Percentiles rank a stretch among this genome's conserved stretches.
These are phyloP conservation scores for Amborella trichopoda DNA, from an alignment of 164 flowering plant genomes.

Conservation along the genomic window DNA sequence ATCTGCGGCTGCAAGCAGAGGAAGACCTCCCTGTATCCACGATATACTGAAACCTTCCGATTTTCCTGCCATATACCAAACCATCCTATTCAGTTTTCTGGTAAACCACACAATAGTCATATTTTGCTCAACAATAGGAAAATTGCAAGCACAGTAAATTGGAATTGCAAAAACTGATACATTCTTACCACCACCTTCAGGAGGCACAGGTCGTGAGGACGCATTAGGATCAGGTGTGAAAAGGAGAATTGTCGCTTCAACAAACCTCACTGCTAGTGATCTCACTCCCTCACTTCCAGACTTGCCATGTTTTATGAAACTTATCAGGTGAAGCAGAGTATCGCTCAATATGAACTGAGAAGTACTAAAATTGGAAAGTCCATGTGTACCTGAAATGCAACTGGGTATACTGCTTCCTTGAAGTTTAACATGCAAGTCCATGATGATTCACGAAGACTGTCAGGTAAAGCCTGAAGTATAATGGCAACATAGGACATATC, in stretches of 20 bases:
- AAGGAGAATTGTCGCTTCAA: constrained; percentile 68
- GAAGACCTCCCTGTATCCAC: constrained; percentile 93
- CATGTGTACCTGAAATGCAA: constrained; percentile 70
- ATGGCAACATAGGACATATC: too few relatives aligned
- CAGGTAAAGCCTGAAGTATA: constrained; percentile 54
- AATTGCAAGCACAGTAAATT: not conserved
- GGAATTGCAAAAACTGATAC: not conserved
- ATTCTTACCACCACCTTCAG: constrained; percentile 37
- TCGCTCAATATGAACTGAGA: not conserved
- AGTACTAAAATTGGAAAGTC: not conserved
- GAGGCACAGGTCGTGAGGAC: constrained; percentile 48
- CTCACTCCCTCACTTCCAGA: constrained; percentile 64
- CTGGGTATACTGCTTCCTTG: constrained; percentile 57
- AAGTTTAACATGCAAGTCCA: constrained; percentile 79
- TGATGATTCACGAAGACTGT: constrained; percentile 45
- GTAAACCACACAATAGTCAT: too few relatives aligned
- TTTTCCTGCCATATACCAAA: too few relatives aligned
- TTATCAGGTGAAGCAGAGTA: constrained; percentile 11
- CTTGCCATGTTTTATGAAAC: constrained; percentile 20
- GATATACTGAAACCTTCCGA: constrained; percentile 53
- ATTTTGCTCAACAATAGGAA: not conserved
- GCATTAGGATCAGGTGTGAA: constrained; percentile 92
- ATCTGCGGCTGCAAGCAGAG: constrained; percentile 65
- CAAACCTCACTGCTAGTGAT: constrained; percentile 70
- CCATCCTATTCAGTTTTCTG: too few relatives aligned